Conservation (phyloP, 441 rosid genomes). For the Manihot esculenta region DNA sequence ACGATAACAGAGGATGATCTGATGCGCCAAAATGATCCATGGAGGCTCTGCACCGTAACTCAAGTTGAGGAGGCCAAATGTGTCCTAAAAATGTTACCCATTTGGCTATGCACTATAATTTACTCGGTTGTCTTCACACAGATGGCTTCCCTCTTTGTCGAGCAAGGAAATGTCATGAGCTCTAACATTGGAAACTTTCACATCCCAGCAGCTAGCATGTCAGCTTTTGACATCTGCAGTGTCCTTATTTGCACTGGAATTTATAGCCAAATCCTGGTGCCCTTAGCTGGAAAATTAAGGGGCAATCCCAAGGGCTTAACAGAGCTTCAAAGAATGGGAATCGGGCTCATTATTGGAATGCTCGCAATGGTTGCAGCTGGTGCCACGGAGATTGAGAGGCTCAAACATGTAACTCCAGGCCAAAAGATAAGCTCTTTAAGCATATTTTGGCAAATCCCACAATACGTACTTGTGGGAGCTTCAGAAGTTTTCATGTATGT, state of each 20-base stretch:
- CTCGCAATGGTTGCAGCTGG: conserved; percentile 85
- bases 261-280: conserved; percentile 61
- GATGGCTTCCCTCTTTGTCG: conserved; percentile 91
- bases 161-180: conserved; percentile 85
- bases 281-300: conserved; percentile 46
- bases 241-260: conserved; percentile 75
- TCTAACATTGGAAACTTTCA: conserved; percentile 49
- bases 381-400: conserved; percentile 63
- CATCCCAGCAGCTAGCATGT: conserved; percentile 95
- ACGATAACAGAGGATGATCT: conserved; percentile 56
- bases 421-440: conserved; percentile 56
- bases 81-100: conserved; percentile 74
- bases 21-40: conserved; percentile 33
- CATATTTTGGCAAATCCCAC: conserved; percentile 90
- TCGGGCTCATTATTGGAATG: conserved; percentile 75
- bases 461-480: conserved; percentile 76
- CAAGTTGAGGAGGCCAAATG: conserved; percentile 96
- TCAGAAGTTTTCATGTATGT: conserved; percentile 94
- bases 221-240: conserved; percentile 75
- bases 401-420: conserved; percentile 41
- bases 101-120: conserved; percentile 88
- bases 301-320: conserved; percentile 57
- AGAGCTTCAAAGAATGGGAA: conserved; percentile 89
- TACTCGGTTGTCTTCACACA: conserved; percentile 93
- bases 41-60: conserved; percentile 85